Percentiles rank a stretch among this genome's conserved stretches.
Conservation (phyloP, 305 asterid species). For the Fraxinus paxiana region DNA sequence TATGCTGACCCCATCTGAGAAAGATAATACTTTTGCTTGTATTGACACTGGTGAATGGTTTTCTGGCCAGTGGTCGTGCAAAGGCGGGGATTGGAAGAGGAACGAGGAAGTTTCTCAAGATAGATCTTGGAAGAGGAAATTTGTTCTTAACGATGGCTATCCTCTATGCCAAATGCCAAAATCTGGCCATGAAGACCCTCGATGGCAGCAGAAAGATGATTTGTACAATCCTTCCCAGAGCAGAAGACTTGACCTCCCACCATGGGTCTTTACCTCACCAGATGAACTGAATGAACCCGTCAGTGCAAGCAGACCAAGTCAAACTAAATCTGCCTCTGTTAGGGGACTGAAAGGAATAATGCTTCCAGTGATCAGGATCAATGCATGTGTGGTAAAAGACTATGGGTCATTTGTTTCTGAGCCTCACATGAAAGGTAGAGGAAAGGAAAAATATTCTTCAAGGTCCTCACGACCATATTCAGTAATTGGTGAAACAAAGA, state of each 20-base stretch:
- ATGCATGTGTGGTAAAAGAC: conserved; percentile 94
- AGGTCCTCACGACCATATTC: conserved; percentile 53
- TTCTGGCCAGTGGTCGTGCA: conserved; percentile 82
- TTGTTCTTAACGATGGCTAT: conserved; percentile 82
- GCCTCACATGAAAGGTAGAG: conserved; percentile 64
- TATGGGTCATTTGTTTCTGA: conserved; percentile 84
- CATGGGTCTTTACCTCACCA: conserved; percentile 80
- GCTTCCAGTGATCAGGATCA: conserved; percentile 93
- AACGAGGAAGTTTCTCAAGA: conserved; percentile 72
- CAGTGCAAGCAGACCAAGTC: conserved; percentile 41
- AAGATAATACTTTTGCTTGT: conserved; percentile 40
- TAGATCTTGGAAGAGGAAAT: conserved; percentile 65
- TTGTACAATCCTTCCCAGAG: conserved; percentile 63
- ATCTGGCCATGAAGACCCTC: conserved; percentile 83
- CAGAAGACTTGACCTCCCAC: conserved; percentile 78
- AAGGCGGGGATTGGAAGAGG: conserved; percentile 98
- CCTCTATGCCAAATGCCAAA: conserved; percentile 87
- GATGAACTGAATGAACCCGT: conserved; percentile 73
- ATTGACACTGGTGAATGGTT: conserved; percentile 46
- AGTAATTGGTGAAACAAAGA: conserved; percentile 56
- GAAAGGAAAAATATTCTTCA: conserved; percentile 64
- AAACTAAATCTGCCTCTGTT: conserved; percentile 44
- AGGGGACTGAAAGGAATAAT: conserved; percentile 76
- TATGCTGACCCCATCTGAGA: conserved; percentile 37
- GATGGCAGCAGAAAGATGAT: conserved; percentile 82